These are phyloP conservation scores for Leccinum rimulosum DNA, from an alignment of 768 basidiomycete genomes.

Conservation along the genomic window DNA sequence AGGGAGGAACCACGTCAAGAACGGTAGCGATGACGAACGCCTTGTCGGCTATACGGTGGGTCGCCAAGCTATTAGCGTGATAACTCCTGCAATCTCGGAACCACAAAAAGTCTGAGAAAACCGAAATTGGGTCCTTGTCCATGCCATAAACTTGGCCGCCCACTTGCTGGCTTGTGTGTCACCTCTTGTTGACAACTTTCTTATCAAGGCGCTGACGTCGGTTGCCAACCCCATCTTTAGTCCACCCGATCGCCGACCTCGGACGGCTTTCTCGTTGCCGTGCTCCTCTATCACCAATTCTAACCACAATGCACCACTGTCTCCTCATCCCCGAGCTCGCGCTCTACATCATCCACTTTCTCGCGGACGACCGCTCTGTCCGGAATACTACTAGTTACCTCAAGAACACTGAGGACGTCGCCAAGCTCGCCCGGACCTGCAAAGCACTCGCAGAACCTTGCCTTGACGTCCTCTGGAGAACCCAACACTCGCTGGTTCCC, in stretches of 20 bases:
- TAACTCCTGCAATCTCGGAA: slow-evolving; percentile 1
- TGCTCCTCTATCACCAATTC: neutral
- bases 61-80: neutral
- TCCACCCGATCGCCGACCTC: neutral
- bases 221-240: neutral
- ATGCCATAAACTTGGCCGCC: neutral
- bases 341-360: slow-evolving; percentile 22
- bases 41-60: neutral
- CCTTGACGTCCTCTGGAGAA: slow-evolving; percentile 32
- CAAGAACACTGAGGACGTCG: slow-evolving; percentile 22
- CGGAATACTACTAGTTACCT: slow-evolving; percentile 18
- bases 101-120: slow-evolving; percentile 15
- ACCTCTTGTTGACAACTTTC: neutral
- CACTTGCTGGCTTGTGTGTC: neutral
- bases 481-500: slow-evolving; percentile 29
- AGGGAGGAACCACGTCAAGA: neutral
- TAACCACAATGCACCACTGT: slow-evolving; percentile 24
- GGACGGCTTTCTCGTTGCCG: neutral
- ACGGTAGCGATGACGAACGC: neutral
- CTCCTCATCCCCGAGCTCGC: slow-evolving; percentile 29
- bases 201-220: slow-evolving; percentile 1
- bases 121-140: slow-evolving; percentile 2
- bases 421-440: slow-evolving; percentile 30
- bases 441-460: slow-evolving; percentile 27
- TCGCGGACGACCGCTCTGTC: slow-evolving; percentile 20